Base-by-base conservation (phyloP, 345 rosid species). In the Diplotaxis tenuifolia region DNA sequence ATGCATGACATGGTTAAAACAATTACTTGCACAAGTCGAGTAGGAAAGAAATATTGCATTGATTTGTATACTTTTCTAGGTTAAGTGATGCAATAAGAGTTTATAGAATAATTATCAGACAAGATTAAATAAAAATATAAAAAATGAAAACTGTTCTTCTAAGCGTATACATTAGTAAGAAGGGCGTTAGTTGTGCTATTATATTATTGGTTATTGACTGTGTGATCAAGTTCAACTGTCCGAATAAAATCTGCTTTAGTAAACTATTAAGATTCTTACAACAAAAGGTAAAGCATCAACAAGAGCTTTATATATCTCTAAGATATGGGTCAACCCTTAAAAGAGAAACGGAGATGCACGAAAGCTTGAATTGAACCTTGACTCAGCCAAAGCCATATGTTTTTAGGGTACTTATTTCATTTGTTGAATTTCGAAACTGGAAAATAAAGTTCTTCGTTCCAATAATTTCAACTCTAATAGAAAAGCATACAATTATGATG, bases 201-300 rank as follows among this genome's bases (percentile, higher is more conserved):
- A 47, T 54, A 40, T 40, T 6, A 18, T 65, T 55, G n/a, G n/a
- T 15, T 15, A 19, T 42, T 66, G n/a, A n/a, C n/a, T n/a, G 6
- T 29, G 42, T 31, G 8, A 16, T 25, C 62, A 32, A 75, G 73
- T 60, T 60, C 25, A 66, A 36, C 27, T 52, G 52, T 23, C 62
- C 14, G 68, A 53, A 75, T 59, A 67, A 68, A 52, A 75, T 67
- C 47, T 27, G 31, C 73, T 67, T 75, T 75, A 60, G 63, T 67
- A 25, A 50, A 67, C 67, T 60, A 61, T 50, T 52, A 68, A 68
- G 73, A 75, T 75, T 67, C 73, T 67, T 49, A 15, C 12, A 61
- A 61, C 50, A 52, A 74, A 75, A 74, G 16, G 63, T 49, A 32
- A 29, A 75, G 78, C 78, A 75, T 75, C 78, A 68, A 67, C 55